A percentile compares a stretch with the other conserved stretches of the same genome.
phyloP scores from a whole-genome alignment of 768 basidiomycete species.

The Asterophora lycoperdoides region DNA sequence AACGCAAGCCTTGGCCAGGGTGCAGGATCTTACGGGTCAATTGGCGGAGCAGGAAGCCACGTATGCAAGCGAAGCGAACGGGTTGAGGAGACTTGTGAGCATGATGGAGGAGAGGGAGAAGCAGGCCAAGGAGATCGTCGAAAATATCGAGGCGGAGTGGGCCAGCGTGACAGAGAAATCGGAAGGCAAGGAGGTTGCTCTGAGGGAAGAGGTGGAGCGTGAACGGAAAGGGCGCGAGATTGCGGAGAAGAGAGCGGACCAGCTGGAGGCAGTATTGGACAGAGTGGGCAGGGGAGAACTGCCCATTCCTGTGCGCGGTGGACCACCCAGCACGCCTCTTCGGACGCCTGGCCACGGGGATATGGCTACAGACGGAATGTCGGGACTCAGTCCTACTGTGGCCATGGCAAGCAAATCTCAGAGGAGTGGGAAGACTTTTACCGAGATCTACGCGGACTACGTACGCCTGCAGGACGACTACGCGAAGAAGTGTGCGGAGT shows the following conservation, averaged over 20 bases:
- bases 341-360: slow-evolving; percentile 38
- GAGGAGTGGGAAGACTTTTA: slow-evolving; percentile 83
- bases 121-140: slow-evolving; percentile 78
- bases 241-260: slow-evolving; percentile 66
- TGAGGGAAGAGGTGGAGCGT: slow-evolving; percentile 68
- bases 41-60: slow-evolving; percentile 83
- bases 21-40: slow-evolving; percentile 71
- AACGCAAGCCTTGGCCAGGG: slow-evolving; percentile 68
- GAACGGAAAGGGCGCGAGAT: slow-evolving; percentile 68
- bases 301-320: slow-evolving; percentile 44
- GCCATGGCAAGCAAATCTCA: slow-evolving; percentile 81
- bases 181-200: slow-evolving; percentile 58
- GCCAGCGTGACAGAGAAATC: slow-evolving; percentile 66
- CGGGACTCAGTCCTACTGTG: slow-evolving; percentile 82
- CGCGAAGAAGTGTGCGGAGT: slow-evolving; percentile 73
- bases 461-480: slow-evolving; percentile 82
- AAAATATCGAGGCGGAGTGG: slow-evolving; percentile 80
- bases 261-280: slow-evolving; percentile 69
- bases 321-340: slow-evolving; percentile 45
- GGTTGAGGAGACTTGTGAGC: slow-evolving; percentile 67
- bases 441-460: slow-evolving; percentile 90
- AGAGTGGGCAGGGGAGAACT: slow-evolving; percentile 71
- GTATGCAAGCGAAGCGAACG: slow-evolving; percentile 72
- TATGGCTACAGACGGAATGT: slow-evolving; percentile 47
- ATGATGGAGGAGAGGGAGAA: slow-evolving; percentile 88